These are phyloP conservation scores for Hippophae rhamnoides DNA, from an alignment of 306 rosid species.

Conservation along the genomic window DNA sequence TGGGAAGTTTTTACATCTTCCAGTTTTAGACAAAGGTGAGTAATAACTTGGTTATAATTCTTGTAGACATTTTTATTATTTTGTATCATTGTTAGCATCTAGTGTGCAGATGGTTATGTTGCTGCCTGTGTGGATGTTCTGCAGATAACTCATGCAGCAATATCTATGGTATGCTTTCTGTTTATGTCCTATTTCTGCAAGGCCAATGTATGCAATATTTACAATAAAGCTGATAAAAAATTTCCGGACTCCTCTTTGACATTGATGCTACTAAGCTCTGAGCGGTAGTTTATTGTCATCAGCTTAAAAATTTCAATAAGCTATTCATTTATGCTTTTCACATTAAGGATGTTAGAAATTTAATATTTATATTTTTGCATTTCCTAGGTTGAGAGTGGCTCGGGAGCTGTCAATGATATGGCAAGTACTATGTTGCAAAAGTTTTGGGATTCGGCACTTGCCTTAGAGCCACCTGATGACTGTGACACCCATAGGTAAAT, in stretches of 20 bases:
- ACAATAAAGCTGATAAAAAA: no score
- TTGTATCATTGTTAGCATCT: slow-evolving; percentile 10
- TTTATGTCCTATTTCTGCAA: background rate
- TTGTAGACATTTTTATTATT: background rate
- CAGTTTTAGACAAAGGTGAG: slow-evolving; percentile 79
- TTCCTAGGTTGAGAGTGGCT: slow-evolving; percentile 60
- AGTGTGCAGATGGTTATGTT: slow-evolving; percentile 57
- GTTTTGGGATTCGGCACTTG: slow-evolving; percentile 91
- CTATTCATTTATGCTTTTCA: background rate
- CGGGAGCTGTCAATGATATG: slow-evolving; percentile 68
- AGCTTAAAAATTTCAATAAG: no score
- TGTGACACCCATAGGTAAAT: slow-evolving; percentile 66
- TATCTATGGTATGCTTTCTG: slow-evolving; percentile 58
- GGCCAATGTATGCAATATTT: background rate
- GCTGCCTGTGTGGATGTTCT: slow-evolving; percentile 86
- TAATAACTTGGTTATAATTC: slow-evolving; percentile 18
- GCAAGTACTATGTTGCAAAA: slow-evolving; percentile 88
- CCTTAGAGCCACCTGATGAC: slow-evolving; percentile 82
- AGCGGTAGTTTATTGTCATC: no score
- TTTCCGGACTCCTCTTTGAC: no score
- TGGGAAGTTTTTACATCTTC: slow-evolving; percentile 94
- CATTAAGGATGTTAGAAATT: background rate
- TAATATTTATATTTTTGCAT: background rate
- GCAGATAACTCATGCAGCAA: slow-evolving; percentile 84
- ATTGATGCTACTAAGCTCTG: no score